Percentiles rank a stretch among this genome's conserved stretches.
These are phyloP conservation scores for Coemansia sp. DNA, from an alignment of 192 early-diverging fungal species.

Conservation along the genomic window DNA sequence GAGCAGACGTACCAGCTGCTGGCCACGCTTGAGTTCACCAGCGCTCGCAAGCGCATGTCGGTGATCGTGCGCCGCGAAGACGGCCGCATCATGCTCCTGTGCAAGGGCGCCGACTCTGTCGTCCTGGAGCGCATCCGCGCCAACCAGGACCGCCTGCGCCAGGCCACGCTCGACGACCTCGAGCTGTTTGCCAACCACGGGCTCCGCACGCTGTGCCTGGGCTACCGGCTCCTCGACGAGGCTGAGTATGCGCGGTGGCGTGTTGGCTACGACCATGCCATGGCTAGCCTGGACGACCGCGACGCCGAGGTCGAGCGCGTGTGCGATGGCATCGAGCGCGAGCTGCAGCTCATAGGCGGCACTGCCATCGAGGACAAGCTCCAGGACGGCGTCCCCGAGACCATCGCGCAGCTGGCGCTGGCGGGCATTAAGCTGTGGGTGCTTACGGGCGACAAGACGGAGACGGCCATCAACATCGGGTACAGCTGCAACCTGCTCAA, in stretches of 20 bases:
- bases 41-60: conserved; percentile 95
- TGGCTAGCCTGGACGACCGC: conserved; percentile 72
- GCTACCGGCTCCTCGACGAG: conserved; percentile 71
- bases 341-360: conserved; percentile 84
- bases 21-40: conserved; percentile 88
- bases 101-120: conserved; percentile 94
- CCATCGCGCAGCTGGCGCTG: conserved; percentile 77
- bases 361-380: conserved; percentile 98
- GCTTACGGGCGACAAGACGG: conserved; percentile 95
- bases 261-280: conserved; percentile 71
- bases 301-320: conserved; percentile 78
- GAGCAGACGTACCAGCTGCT: conserved; percentile 65
- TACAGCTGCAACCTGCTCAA: conserved; percentile 89
- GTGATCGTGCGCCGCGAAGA: conserved; percentile 81
- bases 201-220: conserved; percentile 88
- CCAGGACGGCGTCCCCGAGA: conserved; percentile 96
- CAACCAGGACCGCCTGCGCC: conserved; percentile 70
- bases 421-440: conserved; percentile 98
- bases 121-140: conserved; percentile 80
- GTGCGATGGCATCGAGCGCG: conserved; percentile 78
- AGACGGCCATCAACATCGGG: conserved; percentile 98
- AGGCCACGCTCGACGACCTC: conserved; percentile 73
- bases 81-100: conserved; percentile 74
- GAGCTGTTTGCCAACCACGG: conserved; percentile 80
- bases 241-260: conserved; percentile 74